Base-by-base conservation (phyloP, 2,329 filamentous ascomycete genomes). In the Cytospora piceicola region DNA sequence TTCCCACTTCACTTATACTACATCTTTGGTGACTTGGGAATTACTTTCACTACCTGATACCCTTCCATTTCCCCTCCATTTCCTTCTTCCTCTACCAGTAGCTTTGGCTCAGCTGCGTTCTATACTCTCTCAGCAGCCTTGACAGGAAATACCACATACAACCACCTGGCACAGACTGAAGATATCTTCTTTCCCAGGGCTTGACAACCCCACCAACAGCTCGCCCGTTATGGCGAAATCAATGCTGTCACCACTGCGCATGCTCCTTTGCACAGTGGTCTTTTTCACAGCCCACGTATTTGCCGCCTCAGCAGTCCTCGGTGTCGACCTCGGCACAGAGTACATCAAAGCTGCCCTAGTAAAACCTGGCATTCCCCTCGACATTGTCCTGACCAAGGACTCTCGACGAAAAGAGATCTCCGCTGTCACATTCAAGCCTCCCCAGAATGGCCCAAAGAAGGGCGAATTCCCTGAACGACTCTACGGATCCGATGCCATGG, bases 361-460 rank as follows among this genome's bases (percentile, higher is more conserved):
- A 68, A 98, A 98, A 81, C 95, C 95, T 2, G 95, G 95, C 68
- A 94, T 96, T 61, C 95, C 95, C 14, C 92, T 99, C 75, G 95
- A 99, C 71, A 98, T 99, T 70, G 94, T 99, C 77, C 86, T 97
- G 64, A 97, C 94, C 34, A 99, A 98, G 77, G 95, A 99, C 80
- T 97, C 95, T 34, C 92, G 96, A 78, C 90, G 95, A 75, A 99
- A 99, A 83, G 95, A 99, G 77, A 87, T 86, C 29, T 92, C 94
- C 2, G 94, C 93, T 52, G 88, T 99, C 71, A 91, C 93, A 53
- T 98, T 99, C 82, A 98, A 99, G 80, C 93, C 94, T 46, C 84
- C 87, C n/a, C 86, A 86, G 72, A 81, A 85, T 73, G 86, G 85
- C 63, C 82, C 87, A 66, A 85, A 85, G 73, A 82, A 82, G 70